A percentile compares a stretch with the other conserved stretches of the same genome.
These are phyloP conservation scores for Eucalyptus polybractea DNA, from an alignment of 345 rosid species.

Conservation along the genomic window DNA sequence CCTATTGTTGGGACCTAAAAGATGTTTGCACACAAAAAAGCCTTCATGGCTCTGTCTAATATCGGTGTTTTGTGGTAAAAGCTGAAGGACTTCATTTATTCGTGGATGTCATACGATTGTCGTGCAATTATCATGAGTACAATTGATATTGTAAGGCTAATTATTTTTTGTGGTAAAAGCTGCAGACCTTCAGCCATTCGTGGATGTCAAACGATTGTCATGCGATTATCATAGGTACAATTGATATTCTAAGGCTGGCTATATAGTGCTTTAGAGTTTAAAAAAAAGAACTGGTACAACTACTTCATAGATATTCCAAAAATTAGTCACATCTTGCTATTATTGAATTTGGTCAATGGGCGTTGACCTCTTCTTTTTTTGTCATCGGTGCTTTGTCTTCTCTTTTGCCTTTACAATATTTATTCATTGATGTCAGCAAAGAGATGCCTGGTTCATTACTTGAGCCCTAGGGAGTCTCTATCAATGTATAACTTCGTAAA, in stretches of 20 bases:
- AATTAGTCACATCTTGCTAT: background rate
- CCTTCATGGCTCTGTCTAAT: background rate
- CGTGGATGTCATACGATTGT: too few relatives aligned
- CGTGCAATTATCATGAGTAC: background rate
- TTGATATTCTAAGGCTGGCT: background rate
- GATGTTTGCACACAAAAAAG: background rate
- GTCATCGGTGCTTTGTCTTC: background rate
- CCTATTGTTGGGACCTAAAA: background rate
- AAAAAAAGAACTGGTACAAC: background rate
- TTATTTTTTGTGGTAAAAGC: slow-evolving; percentile 22
- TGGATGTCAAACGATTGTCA: background rate
- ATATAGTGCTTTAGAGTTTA: fast-evolving
- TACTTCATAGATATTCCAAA: background rate
- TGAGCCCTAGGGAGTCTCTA: background rate
- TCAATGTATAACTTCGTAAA: background rate
- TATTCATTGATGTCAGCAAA: background rate
- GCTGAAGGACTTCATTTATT: slow-evolving; percentile 25
- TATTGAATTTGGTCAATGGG: background rate
- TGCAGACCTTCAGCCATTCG: slow-evolving; percentile 2
- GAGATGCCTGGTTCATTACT: background rate
- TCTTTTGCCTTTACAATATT: background rate
- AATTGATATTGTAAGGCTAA: background rate
- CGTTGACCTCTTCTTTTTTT: background rate
- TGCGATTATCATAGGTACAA: background rate
- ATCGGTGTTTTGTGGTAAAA: slow-evolving; percentile 43